Percentiles rank a stretch among this genome's conserved stretches.
Conservation (phyloP, 2,329 filamentous ascomycete species). For the Botryotinia calthae region DNA sequence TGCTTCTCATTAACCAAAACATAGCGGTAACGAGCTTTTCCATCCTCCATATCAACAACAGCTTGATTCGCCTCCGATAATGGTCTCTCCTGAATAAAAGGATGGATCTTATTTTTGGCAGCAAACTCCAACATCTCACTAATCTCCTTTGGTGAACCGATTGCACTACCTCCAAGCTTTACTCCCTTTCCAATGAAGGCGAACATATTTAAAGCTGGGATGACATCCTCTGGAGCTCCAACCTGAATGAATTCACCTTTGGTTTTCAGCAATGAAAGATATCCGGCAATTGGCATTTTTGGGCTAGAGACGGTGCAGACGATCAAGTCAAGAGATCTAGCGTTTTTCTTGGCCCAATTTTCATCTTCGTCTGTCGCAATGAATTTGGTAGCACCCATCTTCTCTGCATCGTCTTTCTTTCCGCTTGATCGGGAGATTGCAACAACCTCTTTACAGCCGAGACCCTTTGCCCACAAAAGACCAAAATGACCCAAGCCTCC, state of each 20-base stretch:
- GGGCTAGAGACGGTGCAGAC: conserved; percentile 53
- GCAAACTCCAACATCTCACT: conserved; percentile 59
- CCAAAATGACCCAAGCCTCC: conserved; percentile 72
- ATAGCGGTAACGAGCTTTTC: conserved; percentile 51
- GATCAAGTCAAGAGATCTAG: conserved; percentile 54
- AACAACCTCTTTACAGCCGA: conserved; percentile 64
- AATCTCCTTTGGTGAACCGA: conserved; percentile 49
- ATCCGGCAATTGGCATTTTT: conserved; percentile 60
- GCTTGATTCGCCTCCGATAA: conserved; percentile 56
- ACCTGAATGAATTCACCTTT: conserved; percentile 62
- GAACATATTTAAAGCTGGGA: conserved; percentile 52
- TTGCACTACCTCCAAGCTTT: conserved; percentile 44
- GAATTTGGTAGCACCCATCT: conserved; percentile 18
- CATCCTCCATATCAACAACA: conserved; percentile 55
- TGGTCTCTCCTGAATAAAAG: conserved; percentile 53
- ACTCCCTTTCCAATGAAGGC: conserved; percentile 45
- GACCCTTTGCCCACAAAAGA: conserved; percentile 64
- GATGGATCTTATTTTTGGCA: conserved; percentile 54
- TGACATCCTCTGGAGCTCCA: conserved; percentile 59
- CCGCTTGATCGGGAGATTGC: conserved; percentile 44
- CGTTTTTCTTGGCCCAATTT: conserved; percentile 50
- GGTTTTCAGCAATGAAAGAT: conserved; percentile 56
- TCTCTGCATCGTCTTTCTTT: conserved; percentile 19
- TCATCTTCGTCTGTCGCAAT: conserved; percentile 20
- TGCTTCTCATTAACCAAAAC: conserved; percentile 37